A percentile compares a stretch with the other conserved stretches of the same genome.
These are phyloP conservation scores for Ustulina deusta DNA, from an alignment of 2,329 filamentous ascomycete genomes.

Conservation along the genomic window DNA sequence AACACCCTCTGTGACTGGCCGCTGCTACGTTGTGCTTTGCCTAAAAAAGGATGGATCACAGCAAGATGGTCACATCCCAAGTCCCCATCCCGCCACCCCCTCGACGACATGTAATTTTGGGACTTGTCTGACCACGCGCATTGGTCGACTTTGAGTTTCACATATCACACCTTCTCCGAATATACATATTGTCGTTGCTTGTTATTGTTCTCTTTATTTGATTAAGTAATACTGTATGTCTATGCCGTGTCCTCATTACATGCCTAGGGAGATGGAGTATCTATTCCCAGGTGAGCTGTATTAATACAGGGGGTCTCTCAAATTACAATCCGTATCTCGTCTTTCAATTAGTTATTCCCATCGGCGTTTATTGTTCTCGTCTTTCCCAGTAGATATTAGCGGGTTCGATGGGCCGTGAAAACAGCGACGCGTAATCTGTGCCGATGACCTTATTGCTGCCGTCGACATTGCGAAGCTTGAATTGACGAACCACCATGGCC, in stretches of 20 bases:
- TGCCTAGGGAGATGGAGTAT: slow-evolving; percentile 3
- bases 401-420: slow-evolving; percentile 78
- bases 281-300: slow-evolving; percentile 23
- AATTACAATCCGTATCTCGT: slow-evolving; percentile 37
- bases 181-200: not conserved
- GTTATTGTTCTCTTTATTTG: slow-evolving; percentile 15
- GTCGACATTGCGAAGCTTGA: slow-evolving; percentile 82
- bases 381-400: slow-evolving; percentile 81
- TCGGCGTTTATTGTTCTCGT: slow-evolving; percentile 57
- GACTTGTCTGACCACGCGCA: no score
- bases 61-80: no score
- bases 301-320: slow-evolving; percentile 22
- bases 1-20: not conserved
- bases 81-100: no score
- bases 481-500: slow-evolving; percentile 78
- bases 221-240: slow-evolving; percentile 37
- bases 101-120: no score
- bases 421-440: slow-evolving; percentile 77
- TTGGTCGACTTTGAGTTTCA: not conserved
- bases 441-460: slow-evolving; percentile 76
- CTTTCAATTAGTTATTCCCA: slow-evolving; percentile 36
- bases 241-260: slow-evolving; percentile 37
- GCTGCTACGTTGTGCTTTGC: not conserved
- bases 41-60: not conserved
- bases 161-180: not conserved